Base-by-base conservation (phyloP, 805 yeast genomes). In the Pichia cephalocereana region DNA sequence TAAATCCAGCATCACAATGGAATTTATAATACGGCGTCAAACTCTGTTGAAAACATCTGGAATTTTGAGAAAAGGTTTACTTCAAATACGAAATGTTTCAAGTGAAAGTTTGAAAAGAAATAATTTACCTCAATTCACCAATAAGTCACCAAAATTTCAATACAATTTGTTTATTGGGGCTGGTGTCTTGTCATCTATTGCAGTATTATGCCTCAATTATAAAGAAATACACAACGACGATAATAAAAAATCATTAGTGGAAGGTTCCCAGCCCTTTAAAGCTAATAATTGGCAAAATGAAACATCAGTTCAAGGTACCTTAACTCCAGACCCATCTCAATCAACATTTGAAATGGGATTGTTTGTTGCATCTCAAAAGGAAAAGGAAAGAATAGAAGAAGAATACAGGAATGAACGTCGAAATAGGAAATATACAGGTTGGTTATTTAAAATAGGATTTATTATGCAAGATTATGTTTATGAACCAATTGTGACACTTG, bases 341-440 rank as follows among this genome's bases (percentile, higher is more conserved):
- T 85, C 80, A 37, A 85, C 95, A 0, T 83, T 71, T 63, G 93
- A 85, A 59, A 72, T 73, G 70, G 86, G 86, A 0, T 68, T 85
- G 3, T 85, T 70, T 59, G 49, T 65, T 12, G 70, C 86, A 0
- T 83, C 90, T 0, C 82, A 80, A 54, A 62, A 64, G 18, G 88
- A 84, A 57, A 68, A 75, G 39, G 59, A 60, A 12, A 66, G 65
- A 2, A 74, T 72, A 42, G 64, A 63, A 27, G 48, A 56, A 0
- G 53, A 57, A 1, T 65, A 68, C 37, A 60, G 84, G 47, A 48
- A 61, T 0, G 40, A 57, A 12, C 57, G 54, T 48, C 51, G 48
- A 46, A 41, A 49, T 4, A 43, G 55, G 14, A 54, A 48, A 41
- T 52, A 46, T 40, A 11, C 53, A 6, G 61, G 77, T 14, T 52